Evolutionary conservation across 108 stramenopile species (phyloP).

Genomic region (Pseudonitzschia multiseries): DNA sequence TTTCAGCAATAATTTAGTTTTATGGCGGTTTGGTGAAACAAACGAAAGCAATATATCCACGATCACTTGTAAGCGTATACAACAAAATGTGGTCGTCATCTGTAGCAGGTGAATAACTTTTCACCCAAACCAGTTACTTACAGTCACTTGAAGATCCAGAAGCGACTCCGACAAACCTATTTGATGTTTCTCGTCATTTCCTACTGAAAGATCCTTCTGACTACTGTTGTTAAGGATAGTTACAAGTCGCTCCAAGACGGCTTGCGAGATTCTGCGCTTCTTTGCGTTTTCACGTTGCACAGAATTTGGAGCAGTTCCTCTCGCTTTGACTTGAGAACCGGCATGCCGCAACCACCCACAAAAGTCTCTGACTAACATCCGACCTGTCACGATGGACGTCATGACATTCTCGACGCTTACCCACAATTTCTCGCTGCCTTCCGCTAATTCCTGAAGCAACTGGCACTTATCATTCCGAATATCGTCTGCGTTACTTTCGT

Average conservation of each 20-base stretch:
- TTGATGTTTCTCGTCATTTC: not conserved
- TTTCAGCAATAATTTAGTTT: not conserved
- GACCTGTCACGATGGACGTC: constrained; percentile 52
- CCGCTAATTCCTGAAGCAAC: constrained; percentile 33
- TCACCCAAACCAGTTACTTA: no score
- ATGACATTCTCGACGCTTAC: constrained; percentile 48
- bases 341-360: constrained; percentile 68
- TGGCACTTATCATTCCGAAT: not conserved
- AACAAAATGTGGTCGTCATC: not conserved
- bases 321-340: constrained; percentile 73
- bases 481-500: not conserved
- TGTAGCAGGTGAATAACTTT: not conserved
- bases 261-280: constrained; percentile 66
- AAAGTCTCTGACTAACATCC: constrained; percentile 65
- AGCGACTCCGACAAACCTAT: constrained; percentile 26
- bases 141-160: constrained; percentile 34
- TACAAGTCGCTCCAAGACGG: constrained; percentile 55
- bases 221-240: constrained; percentile 27
- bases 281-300: constrained; percentile 73
- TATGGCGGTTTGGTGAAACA: not conserved
- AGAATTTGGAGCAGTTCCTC: constrained; percentile 71
- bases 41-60: not conserved
- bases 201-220: not conserved
- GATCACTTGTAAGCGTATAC: not conserved
- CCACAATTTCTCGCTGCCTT: constrained; percentile 36